Conservation (phyloP, 1,284 basidiomycete genomes). For the Cutaneotrichosporon mucoides region DNA sequence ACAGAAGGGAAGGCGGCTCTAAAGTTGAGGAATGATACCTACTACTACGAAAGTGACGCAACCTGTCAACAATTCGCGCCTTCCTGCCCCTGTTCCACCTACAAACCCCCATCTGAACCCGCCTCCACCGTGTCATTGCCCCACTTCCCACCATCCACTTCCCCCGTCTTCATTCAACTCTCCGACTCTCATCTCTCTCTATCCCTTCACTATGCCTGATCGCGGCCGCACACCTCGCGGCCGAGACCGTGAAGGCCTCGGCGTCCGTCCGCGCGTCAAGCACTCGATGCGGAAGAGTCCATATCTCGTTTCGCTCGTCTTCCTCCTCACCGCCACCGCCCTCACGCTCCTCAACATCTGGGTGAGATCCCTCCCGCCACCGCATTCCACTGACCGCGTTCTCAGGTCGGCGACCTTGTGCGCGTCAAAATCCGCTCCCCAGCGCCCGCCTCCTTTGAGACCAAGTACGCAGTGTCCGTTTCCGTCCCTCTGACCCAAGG, state of each 20-base stretch:
- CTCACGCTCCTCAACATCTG: slow-evolving; percentile 45
- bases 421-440: slow-evolving; percentile 34
- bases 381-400: background rate
- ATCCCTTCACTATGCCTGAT: slow-evolving; percentile 4
- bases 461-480: slow-evolving; percentile 29
- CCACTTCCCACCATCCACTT: slow-evolving; percentile 3
- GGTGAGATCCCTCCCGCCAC: slow-evolving; percentile 20
- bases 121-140: too few relatives aligned
- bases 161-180: background rate
- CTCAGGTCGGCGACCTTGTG: slow-evolving; percentile 40
- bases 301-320: slow-evolving; percentile 41
- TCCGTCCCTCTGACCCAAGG: slow-evolving; percentile 20
- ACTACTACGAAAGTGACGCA: too few relatives aligned
- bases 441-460: slow-evolving; percentile 44
- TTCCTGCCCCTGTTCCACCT: too few relatives aligned
- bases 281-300: slow-evolving; percentile 44
- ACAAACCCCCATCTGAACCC: too few relatives aligned
- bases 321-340: slow-evolving; percentile 42
- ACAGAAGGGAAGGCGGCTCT: too few relatives aligned
- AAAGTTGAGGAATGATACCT: too few relatives aligned
- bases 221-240: slow-evolving; percentile 2
- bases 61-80: too few relatives aligned
- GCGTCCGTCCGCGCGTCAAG: slow-evolving; percentile 17
- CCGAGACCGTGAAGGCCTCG: background rate
- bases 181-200: background rate